Evolutionary conservation across 116 monocot genomes (phyloP).

Genomic region (Papilionanthe hybrid): DNA sequence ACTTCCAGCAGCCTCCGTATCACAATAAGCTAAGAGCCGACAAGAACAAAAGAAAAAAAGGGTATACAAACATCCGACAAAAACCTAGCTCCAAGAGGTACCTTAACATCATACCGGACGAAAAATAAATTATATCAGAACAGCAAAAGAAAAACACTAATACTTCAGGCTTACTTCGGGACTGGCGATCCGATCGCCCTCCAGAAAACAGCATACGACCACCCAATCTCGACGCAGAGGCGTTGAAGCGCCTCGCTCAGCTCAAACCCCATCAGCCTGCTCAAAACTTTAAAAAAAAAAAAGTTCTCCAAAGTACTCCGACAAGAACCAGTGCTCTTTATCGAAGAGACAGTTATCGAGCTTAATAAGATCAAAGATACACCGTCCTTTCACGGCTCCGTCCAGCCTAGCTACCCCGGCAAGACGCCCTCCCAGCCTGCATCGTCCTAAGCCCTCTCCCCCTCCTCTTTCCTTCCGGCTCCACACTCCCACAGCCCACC

Average conservation of each 20-base stretch:
- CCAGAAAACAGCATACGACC: conserved; percentile 89
- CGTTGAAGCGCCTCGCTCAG: conserved; percentile 47
- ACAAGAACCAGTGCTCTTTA: not conserved
- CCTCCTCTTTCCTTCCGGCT: conserved; percentile 22
- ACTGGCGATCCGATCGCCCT: conserved; percentile 31
- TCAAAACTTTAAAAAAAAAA: not conserved
- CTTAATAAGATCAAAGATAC: not conserved
- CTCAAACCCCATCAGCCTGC: conserved; percentile 28
- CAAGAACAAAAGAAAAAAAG: not conserved
- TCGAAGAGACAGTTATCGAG: not conserved
- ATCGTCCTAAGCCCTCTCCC: conserved; percentile 38
- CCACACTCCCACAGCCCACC: conserved; percentile 5
- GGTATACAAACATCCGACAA: not conserved
- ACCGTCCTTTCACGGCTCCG: not conserved
- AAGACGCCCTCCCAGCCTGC: conserved; percentile 65
- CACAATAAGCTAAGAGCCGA: not conserved
- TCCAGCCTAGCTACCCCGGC: conserved; percentile 29
- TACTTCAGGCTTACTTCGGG: conserved; percentile 34
- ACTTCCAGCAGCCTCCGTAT: not conserved
- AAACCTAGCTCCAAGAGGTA: not conserved
- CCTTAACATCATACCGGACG: not conserved
- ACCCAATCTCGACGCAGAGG: conserved; percentile 63
- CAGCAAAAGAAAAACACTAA: not conserved
- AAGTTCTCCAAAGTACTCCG: not conserved
- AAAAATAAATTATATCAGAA: not conserved